phyloP scores from a whole-genome alignment of 495 filamentous ascomycete genomes.

The Tetracladium marchalianum region DNA sequence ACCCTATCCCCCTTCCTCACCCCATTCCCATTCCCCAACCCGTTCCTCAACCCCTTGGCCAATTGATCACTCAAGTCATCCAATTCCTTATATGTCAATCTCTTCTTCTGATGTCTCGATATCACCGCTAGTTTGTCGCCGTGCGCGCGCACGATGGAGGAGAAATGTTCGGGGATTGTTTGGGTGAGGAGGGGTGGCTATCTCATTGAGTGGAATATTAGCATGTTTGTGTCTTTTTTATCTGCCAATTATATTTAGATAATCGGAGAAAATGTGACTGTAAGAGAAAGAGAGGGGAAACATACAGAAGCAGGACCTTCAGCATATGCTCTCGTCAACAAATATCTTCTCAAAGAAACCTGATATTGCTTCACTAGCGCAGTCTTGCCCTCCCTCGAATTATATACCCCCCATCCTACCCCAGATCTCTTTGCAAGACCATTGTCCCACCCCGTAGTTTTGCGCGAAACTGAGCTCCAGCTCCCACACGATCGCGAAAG shows the following conservation, averaged over 20 bases:
- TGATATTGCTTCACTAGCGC: no score
- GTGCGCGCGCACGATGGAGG: constrained; percentile 52
- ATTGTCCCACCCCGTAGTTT: not conserved
- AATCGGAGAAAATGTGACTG: no score
- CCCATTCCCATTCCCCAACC: no score
- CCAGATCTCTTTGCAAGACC: not conserved
- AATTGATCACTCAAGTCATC: constrained; percentile 69
- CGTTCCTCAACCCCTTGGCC: constrained; percentile 57
- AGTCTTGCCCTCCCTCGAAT: no score
- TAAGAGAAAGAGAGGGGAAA: not conserved
- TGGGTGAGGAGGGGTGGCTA: constrained; percentile 64
- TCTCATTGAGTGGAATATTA: not conserved
- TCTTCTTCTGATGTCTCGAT: constrained; percentile 37
- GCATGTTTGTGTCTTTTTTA: no score
- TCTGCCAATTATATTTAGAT: no score
- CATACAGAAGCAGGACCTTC: constrained; percentile 10
- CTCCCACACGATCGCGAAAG: no score
- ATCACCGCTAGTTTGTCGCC: constrained; percentile 63
- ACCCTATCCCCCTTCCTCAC: constrained; percentile 60
- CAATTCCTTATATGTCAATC: constrained; percentile 63
- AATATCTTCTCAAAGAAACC: not conserved
- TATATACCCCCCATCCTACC: not conserved
- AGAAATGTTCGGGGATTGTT: constrained; percentile 78
- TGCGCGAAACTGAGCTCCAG: no score
- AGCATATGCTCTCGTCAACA: constrained; percentile 11